Base-by-base conservation (phyloP, 495 filamentous ascomycete genomes). In the Tuber brumale region DNA sequence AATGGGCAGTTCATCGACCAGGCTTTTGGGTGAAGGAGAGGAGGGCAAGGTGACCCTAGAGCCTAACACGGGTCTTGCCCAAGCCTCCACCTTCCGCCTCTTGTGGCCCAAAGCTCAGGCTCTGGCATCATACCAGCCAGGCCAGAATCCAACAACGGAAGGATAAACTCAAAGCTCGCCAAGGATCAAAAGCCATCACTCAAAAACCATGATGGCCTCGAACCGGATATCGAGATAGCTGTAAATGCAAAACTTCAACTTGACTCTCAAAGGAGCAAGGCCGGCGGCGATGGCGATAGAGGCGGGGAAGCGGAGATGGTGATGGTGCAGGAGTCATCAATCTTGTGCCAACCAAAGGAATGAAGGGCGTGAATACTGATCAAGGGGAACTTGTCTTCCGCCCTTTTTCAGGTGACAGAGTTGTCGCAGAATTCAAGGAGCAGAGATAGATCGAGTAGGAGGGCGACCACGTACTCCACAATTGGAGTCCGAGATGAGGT, bases 401-500 rank as follows among this genome's bases (percentile, higher is more conserved):
- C 77, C 95, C 93, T 14, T 97, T 98, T 83, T 95, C 94, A 1
- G 94, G 93, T 7, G 91, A 95, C 79, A 92, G 97, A 82, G 93
- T 95, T n/a, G 89, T 91, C 1, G 88, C 88, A 46, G 91, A 93
- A 70, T 97, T 98, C 83, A 88, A 89, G 42, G 95, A 98, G 83
- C 86, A 87, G 31, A 89, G 91, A 75, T 86, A 88, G 14, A 87
- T 90, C 48, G 88, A 89, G 46, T 92, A 93, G 6, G 94, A 98
- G 83, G 95, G 91, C 78, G 93, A 97, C 76, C 89, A 97, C 84
- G 87, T 93, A 43, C 84, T 94, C 37, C 93, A 96, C 83, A 91
- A 92, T 73, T 93, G 93, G 1, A 87, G 98, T 3, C 93, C 93
- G 2, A 96, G 95, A 72, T 99, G 95, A 96, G 95, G 95, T 76